Conservation (phyloP, 345 rosid genomes). For the Dipteronia sinensis region DNA sequence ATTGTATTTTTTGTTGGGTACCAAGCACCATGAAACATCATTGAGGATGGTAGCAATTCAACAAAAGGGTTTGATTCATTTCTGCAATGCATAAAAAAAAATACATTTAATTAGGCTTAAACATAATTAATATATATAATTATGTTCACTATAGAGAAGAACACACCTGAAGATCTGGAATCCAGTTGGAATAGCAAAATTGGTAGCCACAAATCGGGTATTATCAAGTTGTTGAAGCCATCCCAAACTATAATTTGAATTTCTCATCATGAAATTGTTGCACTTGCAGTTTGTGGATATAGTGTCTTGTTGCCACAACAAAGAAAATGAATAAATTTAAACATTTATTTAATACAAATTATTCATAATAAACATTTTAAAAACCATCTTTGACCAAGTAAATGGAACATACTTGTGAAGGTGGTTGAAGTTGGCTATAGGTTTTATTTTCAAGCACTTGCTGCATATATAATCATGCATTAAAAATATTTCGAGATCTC, state of each 20-base stretch:
- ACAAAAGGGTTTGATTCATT: conserved; percentile 14
- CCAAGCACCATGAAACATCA: not conserved
- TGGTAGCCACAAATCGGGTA: not conserved
- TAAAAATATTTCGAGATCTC: too few relatives aligned
- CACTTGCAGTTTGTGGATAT: not conserved
- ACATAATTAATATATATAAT: not conserved
- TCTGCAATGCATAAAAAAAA: not conserved
- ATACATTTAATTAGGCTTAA: too few relatives aligned
- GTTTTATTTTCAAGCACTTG: not conserved
- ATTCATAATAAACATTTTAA: not conserved
- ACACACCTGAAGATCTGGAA: conserved; percentile 3
- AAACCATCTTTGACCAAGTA: not conserved
- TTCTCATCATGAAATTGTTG: not conserved
- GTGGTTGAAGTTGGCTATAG: not conserved
- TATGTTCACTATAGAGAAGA: not conserved
- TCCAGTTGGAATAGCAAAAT: not conserved
- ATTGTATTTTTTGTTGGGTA: not conserved
- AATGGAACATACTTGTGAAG: not conserved
- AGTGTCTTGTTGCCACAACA: not conserved
- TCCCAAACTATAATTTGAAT: not conserved
- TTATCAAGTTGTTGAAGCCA: not conserved
- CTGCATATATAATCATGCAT: not conserved
- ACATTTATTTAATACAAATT: not conserved
- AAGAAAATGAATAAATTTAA: not conserved
- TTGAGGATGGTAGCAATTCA: conserved; percentile 10